These are phyloP conservation scores for Herpetomonas samuelpessoai DNA, from an alignment of 208 protist genomes.

Conservation along the genomic window DNA sequence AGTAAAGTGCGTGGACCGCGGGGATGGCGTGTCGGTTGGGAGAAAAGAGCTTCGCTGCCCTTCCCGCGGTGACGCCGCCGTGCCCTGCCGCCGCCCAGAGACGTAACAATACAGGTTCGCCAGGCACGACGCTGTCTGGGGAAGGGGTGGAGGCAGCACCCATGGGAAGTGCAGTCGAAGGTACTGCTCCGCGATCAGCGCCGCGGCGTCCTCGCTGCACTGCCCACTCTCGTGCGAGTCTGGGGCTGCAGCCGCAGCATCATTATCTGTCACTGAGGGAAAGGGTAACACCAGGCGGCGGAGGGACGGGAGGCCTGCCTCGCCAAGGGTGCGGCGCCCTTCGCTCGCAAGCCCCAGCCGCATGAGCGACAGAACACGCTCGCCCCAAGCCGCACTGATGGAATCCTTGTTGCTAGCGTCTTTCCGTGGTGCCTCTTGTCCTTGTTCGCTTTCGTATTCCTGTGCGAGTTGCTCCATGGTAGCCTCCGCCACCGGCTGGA, in stretches of 20 bases:
- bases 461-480: constrained; percentile 17
- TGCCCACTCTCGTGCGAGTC: not conserved
- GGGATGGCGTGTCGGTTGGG: not conserved
- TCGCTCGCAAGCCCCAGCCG: constrained; percentile 28
- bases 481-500: constrained; percentile 26
- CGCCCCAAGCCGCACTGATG: constrained; percentile 2
- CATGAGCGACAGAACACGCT: constrained; percentile 13
- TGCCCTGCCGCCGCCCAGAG: not conserved
- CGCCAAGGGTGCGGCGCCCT: constrained; percentile 31
- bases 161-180: constrained; percentile 40
- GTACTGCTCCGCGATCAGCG: constrained; percentile 22
- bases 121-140: constrained; percentile 10
- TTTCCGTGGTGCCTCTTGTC: not conserved
- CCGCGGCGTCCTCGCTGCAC: not conserved
- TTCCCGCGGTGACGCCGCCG: too few relatives aligned
- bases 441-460: constrained; percentile 9
- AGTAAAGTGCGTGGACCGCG: not conserved
- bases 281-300: constrained; percentile 29
- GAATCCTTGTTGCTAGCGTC: not conserved
- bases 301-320: constrained; percentile 30
- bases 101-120: not conserved
- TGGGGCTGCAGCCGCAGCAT: not conserved
- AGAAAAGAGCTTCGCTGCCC: too few relatives aligned
- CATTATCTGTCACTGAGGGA: not conserved
- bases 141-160: constrained; percentile 26